Evolutionary conservation across 495 filamentous ascomycete species (phyloP), one percentile per base, ranked within the genome.

Genomic region (Hypoxylon subgilvum): DNA sequence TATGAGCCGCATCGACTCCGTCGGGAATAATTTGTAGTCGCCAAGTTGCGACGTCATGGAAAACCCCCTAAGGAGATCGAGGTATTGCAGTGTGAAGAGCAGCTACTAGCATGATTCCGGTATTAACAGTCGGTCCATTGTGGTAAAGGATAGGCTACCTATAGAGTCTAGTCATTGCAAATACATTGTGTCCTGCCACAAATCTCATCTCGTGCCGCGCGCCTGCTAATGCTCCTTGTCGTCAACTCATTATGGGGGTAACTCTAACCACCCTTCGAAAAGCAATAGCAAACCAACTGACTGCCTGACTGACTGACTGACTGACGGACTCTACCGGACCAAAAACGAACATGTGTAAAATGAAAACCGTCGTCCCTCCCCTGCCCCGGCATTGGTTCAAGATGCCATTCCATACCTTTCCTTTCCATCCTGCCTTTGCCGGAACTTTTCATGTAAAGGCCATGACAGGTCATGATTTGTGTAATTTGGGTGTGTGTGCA

Each of bases 171-270:
- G 55, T 47, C 60, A 57, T 63, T 57, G 60, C 53, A 63, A 57
- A 53, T 47, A 44, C 46, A 36, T 30, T 30, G 27, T 14, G 4
- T 25, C 36, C 21, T 44, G 0, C 14, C 21, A 23, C 13, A 2
- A 13, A n/a, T 39, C 31, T 25, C 19, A 10, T 36, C 30, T 21
- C 21, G 2, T 38, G 25, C 45, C 28, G 49, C 54, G 32, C 52
- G 52, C 55, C 41, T 18, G 57, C 57, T 61, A 48, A 63, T 63
- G 60, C 60, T 57, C 34, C 52, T 48, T 32, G 50, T 70, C 52
- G 68, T 51, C 59, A 43, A 55, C 59, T 64, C 62, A 63, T 58
- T 63, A 63, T 35, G 52, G 59, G 51, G 52, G 59, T 57, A 56
- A n/a, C 27, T 47, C 31, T 44, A 23, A 35, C 28, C 52, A 41